Conservation (phyloP, 345 rosid genomes). For the Tarenaya hassleriana region DNA sequence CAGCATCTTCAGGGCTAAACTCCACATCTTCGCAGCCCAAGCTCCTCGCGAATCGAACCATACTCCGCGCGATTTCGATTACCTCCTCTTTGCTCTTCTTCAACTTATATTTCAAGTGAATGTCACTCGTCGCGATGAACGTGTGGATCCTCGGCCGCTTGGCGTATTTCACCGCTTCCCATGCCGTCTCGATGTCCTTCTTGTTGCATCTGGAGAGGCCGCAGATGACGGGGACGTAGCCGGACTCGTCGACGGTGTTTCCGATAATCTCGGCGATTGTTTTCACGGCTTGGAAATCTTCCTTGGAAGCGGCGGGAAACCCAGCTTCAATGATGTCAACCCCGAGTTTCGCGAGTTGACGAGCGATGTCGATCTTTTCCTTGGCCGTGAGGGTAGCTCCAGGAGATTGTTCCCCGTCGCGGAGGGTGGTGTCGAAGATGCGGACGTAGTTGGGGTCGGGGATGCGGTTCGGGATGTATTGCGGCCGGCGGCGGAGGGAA, state of each 20-base stretch:
- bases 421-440: constrained; percentile 81
- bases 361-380: constrained; percentile 68
- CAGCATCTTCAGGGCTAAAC: constrained; percentile 83
- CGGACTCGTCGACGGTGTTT: constrained; percentile 40
- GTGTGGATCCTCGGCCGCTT: constrained; percentile 65
- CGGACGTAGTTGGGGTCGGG: constrained; percentile 57
- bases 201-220: constrained; percentile 71
- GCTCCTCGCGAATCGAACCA: constrained; percentile 57
- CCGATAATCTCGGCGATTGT: constrained; percentile 58
- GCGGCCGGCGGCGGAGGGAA: constrained; percentile 33
- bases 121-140: constrained; percentile 68
- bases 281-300: constrained; percentile 63
- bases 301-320: constrained; percentile 67
- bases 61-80: constrained; percentile 51
- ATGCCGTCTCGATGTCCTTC: constrained; percentile 53
- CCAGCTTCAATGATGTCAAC: constrained; percentile 80
- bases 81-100: constrained; percentile 62
- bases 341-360: constrained; percentile 59
- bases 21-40: constrained; percentile 75
- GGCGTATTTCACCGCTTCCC: constrained; percentile 80
- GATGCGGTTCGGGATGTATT: constrained; percentile 49
- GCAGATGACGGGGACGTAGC: constrained; percentile 72
- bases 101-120: constrained; percentile 64
- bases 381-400: constrained; percentile 79
- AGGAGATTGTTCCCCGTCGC: constrained; percentile 90